A percentile compares a stretch with the other conserved stretches of the same genome.
phyloP scores from a whole-genome alignment of 306 rosid species.

The Lathyrus aphaca region DNA sequence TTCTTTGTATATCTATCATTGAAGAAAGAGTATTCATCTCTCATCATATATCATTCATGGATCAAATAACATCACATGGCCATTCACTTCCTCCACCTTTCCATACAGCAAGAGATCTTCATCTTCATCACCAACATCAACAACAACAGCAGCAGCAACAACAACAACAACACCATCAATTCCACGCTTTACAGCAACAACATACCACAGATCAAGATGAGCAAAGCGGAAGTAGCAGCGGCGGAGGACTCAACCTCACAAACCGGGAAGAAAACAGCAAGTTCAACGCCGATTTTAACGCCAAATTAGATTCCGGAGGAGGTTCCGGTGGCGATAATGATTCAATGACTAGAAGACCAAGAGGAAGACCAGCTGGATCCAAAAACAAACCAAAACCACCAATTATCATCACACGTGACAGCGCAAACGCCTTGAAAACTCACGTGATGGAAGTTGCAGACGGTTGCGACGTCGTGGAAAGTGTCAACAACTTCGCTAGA shows the following conservation, averaged over 20 bases:
- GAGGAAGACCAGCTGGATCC: constrained; percentile 95
- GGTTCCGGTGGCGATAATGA: constrained; percentile 46
- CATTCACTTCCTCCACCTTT: constrained; percentile 95
- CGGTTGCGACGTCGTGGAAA: constrained; percentile 82
- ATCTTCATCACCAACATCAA: constrained; percentile 66
- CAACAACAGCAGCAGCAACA: constrained; percentile 17
- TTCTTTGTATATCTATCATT: not conserved
- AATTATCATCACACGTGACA: constrained; percentile 90
- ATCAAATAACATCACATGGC: constrained; percentile 58
- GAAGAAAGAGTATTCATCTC: not conserved
- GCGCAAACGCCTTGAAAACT: constrained; percentile 89
- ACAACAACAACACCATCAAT: constrained; percentile 43
- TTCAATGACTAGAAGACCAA: constrained; percentile 59
- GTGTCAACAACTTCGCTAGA: constrained; percentile 80
- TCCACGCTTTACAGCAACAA: constrained; percentile 54
- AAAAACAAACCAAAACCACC: constrained; percentile 98
- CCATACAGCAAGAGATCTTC: constrained; percentile 72
- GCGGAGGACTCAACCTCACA: constrained; percentile 57
- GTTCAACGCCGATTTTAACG: not conserved
- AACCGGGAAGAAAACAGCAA: constrained; percentile 51
- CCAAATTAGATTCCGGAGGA: constrained; percentile 15
- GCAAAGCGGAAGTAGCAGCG: constrained; percentile 73
- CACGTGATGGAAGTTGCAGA: constrained; percentile 95
- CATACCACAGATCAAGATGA: constrained; percentile 65
- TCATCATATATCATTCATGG: constrained; percentile 43